Evolutionary conservation across 129 eudicot species (phyloP), one percentile per base, ranked within the genome.

Genomic region (Artemisia tridentata): DNA sequence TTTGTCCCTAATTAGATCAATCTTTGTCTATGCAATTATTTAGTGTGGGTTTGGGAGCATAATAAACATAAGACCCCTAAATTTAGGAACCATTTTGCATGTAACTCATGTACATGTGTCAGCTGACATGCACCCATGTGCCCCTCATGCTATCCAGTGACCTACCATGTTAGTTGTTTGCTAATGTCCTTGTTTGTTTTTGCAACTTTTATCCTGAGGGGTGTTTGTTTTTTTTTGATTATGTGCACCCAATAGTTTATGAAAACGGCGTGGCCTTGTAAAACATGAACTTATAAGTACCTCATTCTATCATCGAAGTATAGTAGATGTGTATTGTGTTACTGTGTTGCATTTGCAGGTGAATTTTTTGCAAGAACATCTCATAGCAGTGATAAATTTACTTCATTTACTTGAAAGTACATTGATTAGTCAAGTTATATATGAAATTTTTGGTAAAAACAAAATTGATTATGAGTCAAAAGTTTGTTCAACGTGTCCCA

Each of bases 111-210:
- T 69, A 48, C 83, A 80, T 74, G 83, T 80, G 83, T 74, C 52
- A 65, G 67, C 80, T 66, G 79, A 69, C 80, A 69, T 80, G 66
- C 34, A 43, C 27, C 83, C 83, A 74, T 80, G 83, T 80, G 80
- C 80, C n/a, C n/a, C 75, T 72, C 72, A 43, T 75, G 67, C 49
- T 55, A 63, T 74, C 65, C 13, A 29, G 18, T 61, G 67, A 60
- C 71, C 81, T 51, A 61, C 80, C 80, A 74, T 71, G 81, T 71
- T 78, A 71, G 59, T 71, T 71, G 77, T 54, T 71, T 63, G 41
- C 27, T 17, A 41, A 16, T 54, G 16, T 41, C 7, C 17, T 38
- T 29, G 46, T 57, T 76, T 66, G n/a, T 66, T 74, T 54, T 55
- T 45, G 59, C 52, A 8, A 29, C 66, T 27, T 65, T 46, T 68